phyloP scores from a whole-genome alignment of 805 yeast genomes.

The Pichia membranifaciens region DNA sequence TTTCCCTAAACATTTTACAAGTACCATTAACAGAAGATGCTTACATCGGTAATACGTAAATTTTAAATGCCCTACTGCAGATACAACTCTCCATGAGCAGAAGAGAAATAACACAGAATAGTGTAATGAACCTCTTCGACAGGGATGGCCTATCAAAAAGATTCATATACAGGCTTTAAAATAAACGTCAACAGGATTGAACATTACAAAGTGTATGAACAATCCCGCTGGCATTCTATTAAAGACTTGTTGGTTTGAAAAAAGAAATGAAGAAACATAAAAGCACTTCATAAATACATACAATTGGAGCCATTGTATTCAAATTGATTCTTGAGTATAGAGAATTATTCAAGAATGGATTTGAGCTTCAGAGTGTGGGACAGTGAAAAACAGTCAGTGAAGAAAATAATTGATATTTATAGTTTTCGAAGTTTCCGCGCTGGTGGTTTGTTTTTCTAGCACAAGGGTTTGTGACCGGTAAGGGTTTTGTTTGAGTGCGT shows the following conservation, averaged over 20 bases:
- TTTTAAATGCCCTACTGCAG: slow-evolving; percentile 12
- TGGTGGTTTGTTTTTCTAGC: no score
- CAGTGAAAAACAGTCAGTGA: no score
- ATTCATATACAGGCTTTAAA: slow-evolving; percentile 12
- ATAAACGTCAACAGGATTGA: slow-evolving; percentile 18
- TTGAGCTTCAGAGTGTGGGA: no score
- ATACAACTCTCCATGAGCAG: neutral
- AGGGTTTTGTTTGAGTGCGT: no score
- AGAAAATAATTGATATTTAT: no score
- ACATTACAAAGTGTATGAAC: neutral
- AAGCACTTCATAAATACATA: slow-evolving; percentile 20
- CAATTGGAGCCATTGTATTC: slow-evolving; percentile 33
- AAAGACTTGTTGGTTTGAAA: slow-evolving; percentile 11
- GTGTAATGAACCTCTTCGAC: slow-evolving; percentile 12
- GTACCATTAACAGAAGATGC: neutral
- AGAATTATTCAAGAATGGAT: no score
- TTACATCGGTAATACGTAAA: no score
- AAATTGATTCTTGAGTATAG: no score
- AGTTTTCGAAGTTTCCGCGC: no score
- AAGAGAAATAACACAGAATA: slow-evolving; percentile 17
- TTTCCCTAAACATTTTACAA: neutral
- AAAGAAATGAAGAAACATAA: neutral
- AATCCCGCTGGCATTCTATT: slow-evolving; percentile 24
- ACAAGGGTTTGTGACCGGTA: no score
- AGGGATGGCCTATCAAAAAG: neutral